phyloP scores from a whole-genome alignment of 257 asterid genomes.

The Striga asiatica region DNA sequence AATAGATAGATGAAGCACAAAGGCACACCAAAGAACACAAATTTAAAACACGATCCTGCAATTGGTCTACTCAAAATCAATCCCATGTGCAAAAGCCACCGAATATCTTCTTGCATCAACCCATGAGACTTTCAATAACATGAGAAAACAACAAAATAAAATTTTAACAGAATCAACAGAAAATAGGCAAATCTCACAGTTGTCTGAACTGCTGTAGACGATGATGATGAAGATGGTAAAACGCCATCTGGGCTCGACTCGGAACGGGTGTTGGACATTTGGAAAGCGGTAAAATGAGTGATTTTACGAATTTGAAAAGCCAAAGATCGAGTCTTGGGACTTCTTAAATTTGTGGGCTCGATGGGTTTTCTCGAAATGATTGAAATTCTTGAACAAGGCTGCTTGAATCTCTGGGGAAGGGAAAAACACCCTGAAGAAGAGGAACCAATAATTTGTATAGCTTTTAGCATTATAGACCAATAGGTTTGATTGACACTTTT shows the following conservation, averaged over 20 bases:
- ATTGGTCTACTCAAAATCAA: too few relatives aligned
- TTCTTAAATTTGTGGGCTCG: conserved; percentile 10
- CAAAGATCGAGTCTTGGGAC: conserved; percentile 13
- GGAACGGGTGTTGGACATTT: conserved; percentile 43
- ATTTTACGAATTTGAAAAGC: conserved; percentile 25
- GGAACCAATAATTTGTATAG: conserved; percentile 68
- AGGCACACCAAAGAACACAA: too few relatives aligned
- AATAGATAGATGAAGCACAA: too few relatives aligned
- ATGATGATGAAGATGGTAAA: conserved; percentile 29
- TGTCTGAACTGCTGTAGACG: conserved; percentile 40
- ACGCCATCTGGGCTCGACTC: conserved; percentile 42
- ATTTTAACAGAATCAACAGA: neutral
- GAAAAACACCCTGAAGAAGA: conserved; percentile 42
- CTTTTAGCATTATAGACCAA: conserved; percentile 52
- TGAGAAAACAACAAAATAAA: neutral
- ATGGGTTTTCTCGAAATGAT: conserved; percentile 46
- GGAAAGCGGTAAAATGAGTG: conserved; percentile 28
- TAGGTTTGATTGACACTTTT: neutral
- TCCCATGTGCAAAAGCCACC: too few relatives aligned
- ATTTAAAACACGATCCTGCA: too few relatives aligned
- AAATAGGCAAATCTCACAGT: conserved; percentile 33
- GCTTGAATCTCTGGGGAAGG: conserved; percentile 42
- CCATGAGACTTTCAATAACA: neutral
- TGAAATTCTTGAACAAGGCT: conserved; percentile 32
- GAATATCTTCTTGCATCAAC: too few relatives aligned